Base-by-base conservation (phyloP, 2,329 filamentous ascomycete genomes). In the Chalaropsis ovoidea region DNA sequence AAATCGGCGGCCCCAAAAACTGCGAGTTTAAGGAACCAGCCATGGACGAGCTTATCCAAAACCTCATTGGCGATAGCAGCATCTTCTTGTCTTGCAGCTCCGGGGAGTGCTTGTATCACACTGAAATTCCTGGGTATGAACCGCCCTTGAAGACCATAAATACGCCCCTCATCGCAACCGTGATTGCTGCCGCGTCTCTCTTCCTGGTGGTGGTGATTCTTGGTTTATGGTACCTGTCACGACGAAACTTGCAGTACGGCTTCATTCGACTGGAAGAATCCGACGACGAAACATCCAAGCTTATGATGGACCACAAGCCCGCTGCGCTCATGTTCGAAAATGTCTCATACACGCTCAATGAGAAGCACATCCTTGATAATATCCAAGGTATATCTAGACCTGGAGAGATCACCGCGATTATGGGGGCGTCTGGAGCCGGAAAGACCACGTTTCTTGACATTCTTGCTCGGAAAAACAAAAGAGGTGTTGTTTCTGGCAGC, bases 371-470 rank as follows among this genome's bases (percentile, higher is more conserved):
- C 60, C 79, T 99, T 2, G 81, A 82, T 17, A 84, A 83, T 15
- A 87, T 99, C 42, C 86, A 87, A 69, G 94, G 94, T 60, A 86
- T 90, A 52, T 92, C 93, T n/a, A 88, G 88, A 70, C 91, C 93
- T 1, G 95, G 95, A n/a, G 91, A 99, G 74, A 84, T 97, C 7
- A 90, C 93, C 70, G 94, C 94, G 8, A 95, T 99, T 71, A 99
- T 99, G 93, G 94, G 94, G 66, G 93, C 94, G 7, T 99, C 94
- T 0, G 94, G 94, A 39, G 95, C 94, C 52, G 94, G 94, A 67
- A 99, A 99, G 77, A 99, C 94, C 0, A 96, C 91, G 0, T 97
- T 99, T 75, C 79, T 99, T 56, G 94, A 99, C 73, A 96, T 99
- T 67, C 79, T 99, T 60, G 94, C 94, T 8, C 86, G 92, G 69